A percentile compares a stretch with the other conserved stretches of the same genome.
These are phyloP conservation scores for Gryganskiella cystojenkinii DNA, from an alignment of 192 early-diverging fungal genomes.

Conservation along the genomic window DNA sequence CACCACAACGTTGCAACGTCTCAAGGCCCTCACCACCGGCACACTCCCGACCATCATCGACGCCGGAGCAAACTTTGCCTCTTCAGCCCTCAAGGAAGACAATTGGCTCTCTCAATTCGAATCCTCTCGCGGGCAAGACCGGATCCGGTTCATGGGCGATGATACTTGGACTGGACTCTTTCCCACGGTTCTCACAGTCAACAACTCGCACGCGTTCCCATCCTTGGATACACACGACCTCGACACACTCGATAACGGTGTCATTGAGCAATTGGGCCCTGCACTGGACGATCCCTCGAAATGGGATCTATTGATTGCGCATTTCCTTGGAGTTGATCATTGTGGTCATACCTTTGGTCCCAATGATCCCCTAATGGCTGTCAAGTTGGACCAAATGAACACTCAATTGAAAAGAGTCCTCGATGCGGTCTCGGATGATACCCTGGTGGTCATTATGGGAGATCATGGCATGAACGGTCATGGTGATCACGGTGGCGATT, in stretches of 20 bases:
- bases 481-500: constrained; percentile 98
- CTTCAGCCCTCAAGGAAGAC: constrained; percentile 78
- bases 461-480: constrained; percentile 98
- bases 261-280: constrained; percentile 60
- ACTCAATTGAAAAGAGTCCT: constrained; percentile 74
- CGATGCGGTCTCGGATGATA: constrained; percentile 76
- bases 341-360: constrained; percentile 94
- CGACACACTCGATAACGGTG: constrained; percentile 92
- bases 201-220: constrained; percentile 68
- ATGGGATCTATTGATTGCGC: constrained; percentile 91
- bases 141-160: constrained; percentile 90
- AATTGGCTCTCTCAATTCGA: constrained; percentile 68
- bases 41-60: constrained; percentile 88
- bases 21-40: constrained; percentile 85
- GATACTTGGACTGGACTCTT: constrained; percentile 96
- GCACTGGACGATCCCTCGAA: constrained; percentile 43
- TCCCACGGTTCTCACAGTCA: constrained; percentile 64
- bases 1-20: constrained; percentile 83
- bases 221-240: constrained; percentile 89
- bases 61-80: constrained; percentile 83
- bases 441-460: constrained; percentile 89
- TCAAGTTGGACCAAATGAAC: constrained; percentile 91
- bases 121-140: constrained; percentile 36
- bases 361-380: constrained; percentile 84
- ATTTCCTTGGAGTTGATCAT: constrained; percentile 97